Percentiles rank a stretch among this genome's conserved stretches.
These are phyloP conservation scores for Aspergillus quadricinctus DNA, from an alignment of 2,329 filamentous ascomycete genomes.

Conservation along the genomic window DNA sequence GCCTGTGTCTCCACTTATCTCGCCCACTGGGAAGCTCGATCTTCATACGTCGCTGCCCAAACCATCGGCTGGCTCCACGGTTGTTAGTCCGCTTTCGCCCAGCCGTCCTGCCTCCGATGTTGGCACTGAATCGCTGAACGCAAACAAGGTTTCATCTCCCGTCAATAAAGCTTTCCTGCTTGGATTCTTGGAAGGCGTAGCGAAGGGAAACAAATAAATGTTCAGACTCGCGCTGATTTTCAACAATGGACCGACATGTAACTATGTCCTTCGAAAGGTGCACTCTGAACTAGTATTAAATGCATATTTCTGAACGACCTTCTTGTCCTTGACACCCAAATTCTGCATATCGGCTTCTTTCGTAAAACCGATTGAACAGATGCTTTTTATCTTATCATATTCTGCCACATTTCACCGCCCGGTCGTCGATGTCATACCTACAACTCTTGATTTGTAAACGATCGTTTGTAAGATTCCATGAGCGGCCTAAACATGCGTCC, in stretches of 20 bases:
- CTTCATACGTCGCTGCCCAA: constrained; percentile 16
- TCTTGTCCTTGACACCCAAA: neutral
- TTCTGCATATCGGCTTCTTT: neutral
- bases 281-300: neutral
- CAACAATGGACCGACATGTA: neutral
- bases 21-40: constrained; percentile 18
- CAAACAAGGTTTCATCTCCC: constrained; percentile 48
- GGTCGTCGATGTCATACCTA: constrained; percentile 19
- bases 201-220: constrained; percentile 37
- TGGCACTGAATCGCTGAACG: constrained; percentile 50
- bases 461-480: constrained; percentile 1
- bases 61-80: constrained; percentile 18
- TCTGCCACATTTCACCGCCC: constrained; percentile 25
- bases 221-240: neutral
- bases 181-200: constrained; percentile 63
- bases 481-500: constrained; percentile 23
- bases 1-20: constrained; percentile 20
- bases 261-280: neutral
- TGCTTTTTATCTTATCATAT: neutral
- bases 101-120: constrained; percentile 17
- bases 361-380: neutral
- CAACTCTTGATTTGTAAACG: constrained; percentile 22
- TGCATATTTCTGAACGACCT: neutral
- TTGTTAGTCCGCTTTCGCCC: constrained; percentile 30
- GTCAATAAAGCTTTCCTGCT: constrained; percentile 73